Conservation (phyloP, 768 basidiomycete species). For the Tricholoma terreum region DNA sequence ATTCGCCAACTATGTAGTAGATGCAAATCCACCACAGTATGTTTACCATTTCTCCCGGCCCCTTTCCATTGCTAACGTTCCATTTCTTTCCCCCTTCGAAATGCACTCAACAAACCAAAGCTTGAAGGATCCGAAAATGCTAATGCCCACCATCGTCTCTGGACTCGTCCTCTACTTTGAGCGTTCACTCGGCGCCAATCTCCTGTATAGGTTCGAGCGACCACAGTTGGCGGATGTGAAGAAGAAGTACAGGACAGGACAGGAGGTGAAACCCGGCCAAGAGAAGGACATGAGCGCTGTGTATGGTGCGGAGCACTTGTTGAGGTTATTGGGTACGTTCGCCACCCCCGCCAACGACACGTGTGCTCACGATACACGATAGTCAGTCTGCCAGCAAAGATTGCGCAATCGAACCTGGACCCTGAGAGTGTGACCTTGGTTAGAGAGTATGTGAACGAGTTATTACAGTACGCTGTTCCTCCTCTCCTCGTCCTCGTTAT, state of each 20-base stretch:
- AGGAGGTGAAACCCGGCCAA: conserved; percentile 58
- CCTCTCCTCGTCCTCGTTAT: conserved; percentile 5
- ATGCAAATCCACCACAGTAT: conserved; percentile 47
- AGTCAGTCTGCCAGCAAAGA: conserved; percentile 93
- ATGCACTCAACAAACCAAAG: conserved; percentile 35
- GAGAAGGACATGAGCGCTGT: conserved; percentile 87
- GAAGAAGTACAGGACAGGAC: conserved; percentile 69
- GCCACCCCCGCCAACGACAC: not conserved
- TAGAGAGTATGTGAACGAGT: conserved; percentile 85
- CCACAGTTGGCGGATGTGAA: conserved; percentile 84
- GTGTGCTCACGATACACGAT: not conserved
- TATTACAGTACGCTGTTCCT: conserved; percentile 58
- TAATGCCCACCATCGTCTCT: conserved; percentile 78
- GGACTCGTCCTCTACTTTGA: conserved; percentile 93
- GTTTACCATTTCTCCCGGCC: conserved; percentile 13
- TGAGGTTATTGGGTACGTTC: conserved; percentile 83
- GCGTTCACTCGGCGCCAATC: conserved; percentile 81
- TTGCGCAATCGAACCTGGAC: conserved; percentile 88
- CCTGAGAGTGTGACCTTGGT: conserved; percentile 79
- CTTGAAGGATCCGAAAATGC: conserved; percentile 62
- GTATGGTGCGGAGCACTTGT: conserved; percentile 92
- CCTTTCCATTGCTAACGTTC: not conserved
- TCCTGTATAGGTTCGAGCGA: conserved; percentile 95
- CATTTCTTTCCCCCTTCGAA: not conserved
- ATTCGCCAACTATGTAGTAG: conserved; percentile 64